These are phyloP conservation scores for Cardiosporidium cionae DNA, from an alignment of 169 alveolate species.

Conservation along the genomic window DNA sequence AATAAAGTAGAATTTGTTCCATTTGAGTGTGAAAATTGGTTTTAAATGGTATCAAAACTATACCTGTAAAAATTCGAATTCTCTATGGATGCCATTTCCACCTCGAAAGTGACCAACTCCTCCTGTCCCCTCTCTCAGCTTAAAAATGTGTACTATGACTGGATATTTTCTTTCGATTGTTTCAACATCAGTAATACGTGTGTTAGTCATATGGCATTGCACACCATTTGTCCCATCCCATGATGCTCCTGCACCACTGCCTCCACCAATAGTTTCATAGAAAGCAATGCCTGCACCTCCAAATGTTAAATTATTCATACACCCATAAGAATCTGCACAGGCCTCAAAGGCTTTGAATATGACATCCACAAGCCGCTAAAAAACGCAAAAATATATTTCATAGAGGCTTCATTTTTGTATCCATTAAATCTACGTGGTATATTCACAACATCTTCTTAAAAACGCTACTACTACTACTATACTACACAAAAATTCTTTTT, in stretches of 20 bases:
- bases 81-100: conserved; percentile 67
- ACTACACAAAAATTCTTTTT: too few relatives aligned
- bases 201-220: conserved; percentile 77
- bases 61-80: conserved; percentile 43
- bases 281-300: conserved; percentile 54
- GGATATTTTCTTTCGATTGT: conserved; percentile 60
- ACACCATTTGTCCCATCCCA: conserved; percentile 67
- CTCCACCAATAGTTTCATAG: conserved; percentile 76
- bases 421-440: too few relatives aligned
- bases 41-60: not conserved
- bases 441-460: too few relatives aligned
- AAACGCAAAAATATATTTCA: too few relatives aligned
- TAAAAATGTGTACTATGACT: conserved; percentile 45
- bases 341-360: conserved; percentile 57
- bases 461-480: too few relatives aligned
- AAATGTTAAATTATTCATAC: conserved; percentile 73
- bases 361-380: conserved; percentile 59
- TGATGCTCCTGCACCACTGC: conserved; percentile 69
- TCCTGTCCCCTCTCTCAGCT: conserved; percentile 56
- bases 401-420: too few relatives aligned
- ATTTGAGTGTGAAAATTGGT: too few relatives aligned
- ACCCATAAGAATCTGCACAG: conserved; percentile 65
- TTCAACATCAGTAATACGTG: conserved; percentile 73
- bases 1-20: too few relatives aligned
- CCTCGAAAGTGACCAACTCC: conserved; percentile 63